Percentiles rank a stretch among this genome's conserved stretches.
Conservation (phyloP, 768 basidiomycete species). For the Leccinum subgranulosum region DNA sequence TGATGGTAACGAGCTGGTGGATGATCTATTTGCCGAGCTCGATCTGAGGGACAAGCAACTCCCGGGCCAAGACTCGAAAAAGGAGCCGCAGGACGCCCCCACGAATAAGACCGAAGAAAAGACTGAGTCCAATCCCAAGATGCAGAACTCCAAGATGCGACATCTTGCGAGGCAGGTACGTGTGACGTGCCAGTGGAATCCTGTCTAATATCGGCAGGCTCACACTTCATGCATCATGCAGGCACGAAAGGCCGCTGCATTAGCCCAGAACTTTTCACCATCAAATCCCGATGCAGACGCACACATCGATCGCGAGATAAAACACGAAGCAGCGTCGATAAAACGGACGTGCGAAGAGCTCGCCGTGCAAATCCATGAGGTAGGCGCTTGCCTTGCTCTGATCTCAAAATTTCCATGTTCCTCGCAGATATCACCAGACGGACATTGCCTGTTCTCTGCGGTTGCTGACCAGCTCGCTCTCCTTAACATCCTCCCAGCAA, state of each 20-base stretch:
- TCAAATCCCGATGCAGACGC: conserved; percentile 60
- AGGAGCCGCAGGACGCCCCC: conserved; percentile 39
- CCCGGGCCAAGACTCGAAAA: conserved; percentile 42
- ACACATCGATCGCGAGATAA: conserved; percentile 58
- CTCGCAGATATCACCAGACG: conserved; percentile 86
- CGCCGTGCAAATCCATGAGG: conserved; percentile 66
- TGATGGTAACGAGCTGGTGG: conserved; percentile 56
- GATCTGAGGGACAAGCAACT: conserved; percentile 56
- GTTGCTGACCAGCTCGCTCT: conserved; percentile 86
- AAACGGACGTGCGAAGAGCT: conserved; percentile 60
- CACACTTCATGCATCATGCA: conserved; percentile 36
- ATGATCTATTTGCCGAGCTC: conserved; percentile 75
- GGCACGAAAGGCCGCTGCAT: conserved; percentile 70
- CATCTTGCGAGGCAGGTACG: conserved; percentile 71
- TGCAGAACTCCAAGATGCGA: conserved; percentile 58
- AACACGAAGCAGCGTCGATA: conserved; percentile 66
- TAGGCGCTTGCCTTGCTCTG: conserved; percentile 25
- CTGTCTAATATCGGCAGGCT: not conserved
- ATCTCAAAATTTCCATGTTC: not conserved
- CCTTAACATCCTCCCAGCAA: conserved; percentile 60
- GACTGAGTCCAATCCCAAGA: conserved; percentile 30
- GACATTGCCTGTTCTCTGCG: conserved; percentile 94
- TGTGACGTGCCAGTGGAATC: not conserved
- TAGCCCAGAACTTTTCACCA: conserved; percentile 50
- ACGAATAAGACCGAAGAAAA: conserved; percentile 23